These are phyloP conservation scores for Leucosporidium creatinivorum DNA, from an alignment of 768 basidiomycete genomes.

Conservation along the genomic window DNA sequence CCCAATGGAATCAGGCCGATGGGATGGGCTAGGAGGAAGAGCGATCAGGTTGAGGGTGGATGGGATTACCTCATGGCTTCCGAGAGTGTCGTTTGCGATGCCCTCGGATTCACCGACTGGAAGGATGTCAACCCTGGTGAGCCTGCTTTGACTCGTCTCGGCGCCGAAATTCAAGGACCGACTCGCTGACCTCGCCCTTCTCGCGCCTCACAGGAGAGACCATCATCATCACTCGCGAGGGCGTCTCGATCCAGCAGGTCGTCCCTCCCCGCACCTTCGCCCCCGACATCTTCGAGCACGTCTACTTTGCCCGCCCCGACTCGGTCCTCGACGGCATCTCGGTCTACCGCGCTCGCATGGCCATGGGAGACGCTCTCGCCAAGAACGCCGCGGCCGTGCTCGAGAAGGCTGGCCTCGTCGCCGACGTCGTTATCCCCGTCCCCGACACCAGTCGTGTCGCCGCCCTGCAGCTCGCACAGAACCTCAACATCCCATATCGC, in stretches of 20 bases:
- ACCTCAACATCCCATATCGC: slow-evolving; percentile 78
- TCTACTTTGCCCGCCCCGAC: slow-evolving; percentile 97
- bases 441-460: slow-evolving; percentile 96
- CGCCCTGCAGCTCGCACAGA: slow-evolving; percentile 89
- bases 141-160: slow-evolving; percentile 30
- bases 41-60: slow-evolving; percentile 44
- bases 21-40: slow-evolving; percentile 68
- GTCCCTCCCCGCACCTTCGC: slow-evolving; percentile 66
- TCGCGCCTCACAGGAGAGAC: slow-evolving; percentile 63
- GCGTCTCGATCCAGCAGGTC: slow-evolving; percentile 68
- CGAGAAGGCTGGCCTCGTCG: slow-evolving; percentile 56
- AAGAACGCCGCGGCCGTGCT: slow-evolving; percentile 74
- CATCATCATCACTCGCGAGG: slow-evolving; percentile 77
- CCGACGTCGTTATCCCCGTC: slow-evolving; percentile 97
- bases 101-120: slow-evolving; percentile 84
- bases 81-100: slow-evolving; percentile 95
- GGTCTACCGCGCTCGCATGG: slow-evolving; percentile 96
- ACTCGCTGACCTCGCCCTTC: not conserved
- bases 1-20: slow-evolving; percentile 94
- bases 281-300: slow-evolving; percentile 97
- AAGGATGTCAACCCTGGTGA: slow-evolving; percentile 82
- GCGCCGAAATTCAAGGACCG: not conserved
- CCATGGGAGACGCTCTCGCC: slow-evolving; percentile 94
- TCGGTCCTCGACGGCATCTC: slow-evolving; percentile 95
- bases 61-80: slow-evolving; percentile 85